Conservation (phyloP, 2,329 filamentous ascomycete genomes). For the Ilyonectria mors-panacis region DNA sequence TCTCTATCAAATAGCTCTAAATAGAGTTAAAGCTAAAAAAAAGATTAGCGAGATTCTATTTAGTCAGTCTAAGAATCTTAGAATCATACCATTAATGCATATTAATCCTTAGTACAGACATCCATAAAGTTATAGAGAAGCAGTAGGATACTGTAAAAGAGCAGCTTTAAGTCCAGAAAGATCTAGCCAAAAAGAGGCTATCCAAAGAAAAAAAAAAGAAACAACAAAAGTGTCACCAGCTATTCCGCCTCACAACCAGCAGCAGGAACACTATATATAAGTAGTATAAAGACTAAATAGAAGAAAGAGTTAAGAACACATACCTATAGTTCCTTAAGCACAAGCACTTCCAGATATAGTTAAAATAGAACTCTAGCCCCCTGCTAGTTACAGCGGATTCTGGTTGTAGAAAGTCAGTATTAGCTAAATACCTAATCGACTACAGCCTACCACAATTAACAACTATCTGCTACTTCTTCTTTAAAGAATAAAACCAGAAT, state of each 20-base stretch:
- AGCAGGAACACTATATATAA: slow-evolving; percentile 43
- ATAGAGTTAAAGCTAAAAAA: too few relatives aligned
- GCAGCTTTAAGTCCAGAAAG: too few relatives aligned
- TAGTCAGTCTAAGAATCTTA: not conserved
- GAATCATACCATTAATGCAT: not conserved
- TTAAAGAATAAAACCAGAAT: slow-evolving; percentile 56
- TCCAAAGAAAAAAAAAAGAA: slow-evolving; percentile 14
- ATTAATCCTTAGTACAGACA: not conserved
- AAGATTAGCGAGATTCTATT: too few relatives aligned
- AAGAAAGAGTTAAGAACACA: slow-evolving; percentile 22
- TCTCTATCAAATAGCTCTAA: too few relatives aligned
- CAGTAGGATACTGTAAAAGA: not conserved
- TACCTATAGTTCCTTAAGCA: slow-evolving; percentile 1
- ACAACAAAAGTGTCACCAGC: slow-evolving; percentile 28
- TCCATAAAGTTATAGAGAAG: not conserved
- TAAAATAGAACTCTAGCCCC: slow-evolving; percentile 44
- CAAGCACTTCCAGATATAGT: not conserved
- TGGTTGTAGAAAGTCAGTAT: slow-evolving; percentile 55
- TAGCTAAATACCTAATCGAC: not conserved
- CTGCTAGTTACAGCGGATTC: slow-evolving; percentile 57
- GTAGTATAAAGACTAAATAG: slow-evolving; percentile 45
- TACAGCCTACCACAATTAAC: slow-evolving; percentile 35
- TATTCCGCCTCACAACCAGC: slow-evolving; percentile 29
- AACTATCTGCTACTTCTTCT: slow-evolving; percentile 61
- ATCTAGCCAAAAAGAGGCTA: not conserved